Percentiles rank a stretch among this genome's conserved stretches.
phyloP scores from a whole-genome alignment of 352 stramenopile genomes.

The Phytophthora hibernalis region DNA sequence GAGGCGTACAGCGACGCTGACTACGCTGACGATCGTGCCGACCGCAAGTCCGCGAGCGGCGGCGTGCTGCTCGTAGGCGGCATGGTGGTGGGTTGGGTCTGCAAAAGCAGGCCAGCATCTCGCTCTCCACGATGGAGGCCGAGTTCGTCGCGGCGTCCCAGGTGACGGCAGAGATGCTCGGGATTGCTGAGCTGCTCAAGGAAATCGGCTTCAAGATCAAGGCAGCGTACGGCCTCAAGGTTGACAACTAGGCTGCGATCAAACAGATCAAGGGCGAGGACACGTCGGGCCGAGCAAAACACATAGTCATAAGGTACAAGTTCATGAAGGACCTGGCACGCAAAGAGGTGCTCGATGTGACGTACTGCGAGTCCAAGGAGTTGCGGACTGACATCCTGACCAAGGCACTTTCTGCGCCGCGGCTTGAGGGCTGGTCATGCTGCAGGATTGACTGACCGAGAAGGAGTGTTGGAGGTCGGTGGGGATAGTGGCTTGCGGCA shows the following conservation, averaged over 20 bases:
- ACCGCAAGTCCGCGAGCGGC: constrained; percentile 33
- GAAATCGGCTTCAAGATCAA: constrained; percentile 25
- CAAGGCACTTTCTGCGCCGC: not conserved
- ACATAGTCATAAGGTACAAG: not conserved
- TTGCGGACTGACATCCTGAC: constrained; percentile 29
- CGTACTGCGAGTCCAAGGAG: constrained; percentile 8
- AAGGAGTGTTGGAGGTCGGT: too few relatives aligned
- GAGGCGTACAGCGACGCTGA: constrained; percentile 32
- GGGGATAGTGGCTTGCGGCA: too few relatives aligned
- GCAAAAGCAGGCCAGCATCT: constrained; percentile 18
- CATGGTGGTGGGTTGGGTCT: constrained; percentile 11
- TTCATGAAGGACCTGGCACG: constrained; percentile 28
- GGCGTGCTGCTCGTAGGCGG: constrained; percentile 18
- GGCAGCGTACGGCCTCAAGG: not conserved
- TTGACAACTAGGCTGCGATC: constrained; percentile 23
- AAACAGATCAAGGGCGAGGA: not conserved
- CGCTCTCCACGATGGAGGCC: constrained; percentile 24
- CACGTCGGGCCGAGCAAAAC: not conserved
- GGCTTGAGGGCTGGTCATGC: too few relatives aligned
- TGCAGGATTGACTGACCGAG: too few relatives aligned
- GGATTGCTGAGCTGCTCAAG: not conserved
- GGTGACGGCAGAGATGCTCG: too few relatives aligned
- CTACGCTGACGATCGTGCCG: constrained; percentile 26
- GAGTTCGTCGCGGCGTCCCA: constrained; percentile 3
- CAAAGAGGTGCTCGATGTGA: constrained; percentile 30